Conservation (phyloP, 495 filamentous ascomycete species). For the Podospora sp. region DNA sequence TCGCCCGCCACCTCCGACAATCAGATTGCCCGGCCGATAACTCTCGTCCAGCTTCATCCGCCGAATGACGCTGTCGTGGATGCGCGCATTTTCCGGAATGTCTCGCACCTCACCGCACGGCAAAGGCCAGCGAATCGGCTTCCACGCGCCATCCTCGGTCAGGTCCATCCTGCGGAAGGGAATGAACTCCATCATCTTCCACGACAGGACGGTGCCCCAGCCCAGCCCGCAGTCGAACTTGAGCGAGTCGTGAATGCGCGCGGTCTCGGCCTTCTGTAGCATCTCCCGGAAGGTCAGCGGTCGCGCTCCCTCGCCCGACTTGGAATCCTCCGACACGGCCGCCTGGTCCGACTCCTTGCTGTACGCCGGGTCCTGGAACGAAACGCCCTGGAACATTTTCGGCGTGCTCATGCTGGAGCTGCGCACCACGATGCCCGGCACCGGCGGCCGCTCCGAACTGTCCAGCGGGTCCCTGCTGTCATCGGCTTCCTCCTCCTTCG, state of each 20-base stretch:
- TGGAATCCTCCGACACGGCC: not conserved
- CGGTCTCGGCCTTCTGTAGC: constrained; percentile 59
- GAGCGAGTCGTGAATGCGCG: constrained; percentile 76
- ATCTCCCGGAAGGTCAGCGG: constrained; percentile 57
- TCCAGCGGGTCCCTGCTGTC: not conserved
- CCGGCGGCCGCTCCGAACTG: constrained; percentile 7
- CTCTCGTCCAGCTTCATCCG: constrained; percentile 65
- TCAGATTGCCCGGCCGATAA: constrained; percentile 81
- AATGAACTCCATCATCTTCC: constrained; percentile 81
- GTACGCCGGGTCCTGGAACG: constrained; percentile 11
- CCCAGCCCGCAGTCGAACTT: constrained; percentile 66
- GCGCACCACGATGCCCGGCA: constrained; percentile 44
- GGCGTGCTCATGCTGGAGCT: constrained; percentile 34
- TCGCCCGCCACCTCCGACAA: constrained; percentile 77
- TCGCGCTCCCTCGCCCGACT: not conserved
- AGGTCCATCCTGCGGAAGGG: constrained; percentile 86
- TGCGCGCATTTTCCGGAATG: constrained; percentile 68
- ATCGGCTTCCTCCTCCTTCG: not conserved
- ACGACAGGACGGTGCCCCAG: constrained; percentile 61
- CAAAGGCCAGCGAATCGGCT: constrained; percentile 77
- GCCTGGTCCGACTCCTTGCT: not conserved
- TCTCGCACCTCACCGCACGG: constrained; percentile 81
- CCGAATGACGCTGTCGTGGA: constrained; percentile 74
- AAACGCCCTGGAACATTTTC: constrained; percentile 27
- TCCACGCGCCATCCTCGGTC: constrained; percentile 73